Evolutionary conservation across 352 stramenopile species (phyloP).

Genomic region (Halophytophthora polymorphica): DNA sequence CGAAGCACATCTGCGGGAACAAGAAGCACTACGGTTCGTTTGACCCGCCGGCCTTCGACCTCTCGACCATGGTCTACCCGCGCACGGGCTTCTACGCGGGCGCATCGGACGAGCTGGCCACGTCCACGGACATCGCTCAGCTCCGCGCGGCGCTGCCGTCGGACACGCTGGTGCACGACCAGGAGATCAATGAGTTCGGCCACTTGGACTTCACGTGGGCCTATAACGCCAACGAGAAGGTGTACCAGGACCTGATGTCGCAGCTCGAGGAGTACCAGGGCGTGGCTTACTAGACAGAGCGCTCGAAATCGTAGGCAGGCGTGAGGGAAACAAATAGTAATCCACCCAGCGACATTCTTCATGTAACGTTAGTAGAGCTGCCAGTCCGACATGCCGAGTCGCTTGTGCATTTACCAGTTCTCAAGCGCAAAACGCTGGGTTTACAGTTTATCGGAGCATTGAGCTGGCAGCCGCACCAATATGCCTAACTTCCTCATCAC

Average conservation of each 20-base stretch:
- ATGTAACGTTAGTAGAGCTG: no score
- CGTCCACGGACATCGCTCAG: slow-evolving; percentile 30
- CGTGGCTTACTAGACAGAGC: slow-evolving; percentile 32
- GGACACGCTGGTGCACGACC: slow-evolving; percentile 34
- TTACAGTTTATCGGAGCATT: no score
- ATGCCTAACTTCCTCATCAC: no score
- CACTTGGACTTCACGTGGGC: slow-evolving; percentile 53
- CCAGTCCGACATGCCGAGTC: no score
- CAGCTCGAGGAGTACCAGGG: slow-evolving; percentile 41
- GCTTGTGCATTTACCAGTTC: no score
- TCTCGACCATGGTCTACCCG: slow-evolving; percentile 30
- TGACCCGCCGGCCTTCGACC: slow-evolving; percentile 29
- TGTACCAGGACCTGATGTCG: slow-evolving; percentile 39
- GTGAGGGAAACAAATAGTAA: no score
- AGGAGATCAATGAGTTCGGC: slow-evolving; percentile 32
- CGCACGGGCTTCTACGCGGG: slow-evolving; percentile 38
- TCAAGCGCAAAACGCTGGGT: no score
- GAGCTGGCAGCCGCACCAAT: no score
- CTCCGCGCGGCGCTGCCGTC: slow-evolving; percentile 26
- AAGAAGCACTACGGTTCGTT: slow-evolving; percentile 38
- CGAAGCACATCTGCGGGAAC: slow-evolving; percentile 34
- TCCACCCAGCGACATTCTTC: no score
- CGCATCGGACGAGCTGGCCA: slow-evolving; percentile 33
- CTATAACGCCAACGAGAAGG: slow-evolving; percentile 24
- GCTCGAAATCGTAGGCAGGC: no score